These are phyloP conservation scores for Alternaria infectoria DNA, from an alignment of 2,329 filamentous ascomycete genomes.

Conservation along the genomic window DNA sequence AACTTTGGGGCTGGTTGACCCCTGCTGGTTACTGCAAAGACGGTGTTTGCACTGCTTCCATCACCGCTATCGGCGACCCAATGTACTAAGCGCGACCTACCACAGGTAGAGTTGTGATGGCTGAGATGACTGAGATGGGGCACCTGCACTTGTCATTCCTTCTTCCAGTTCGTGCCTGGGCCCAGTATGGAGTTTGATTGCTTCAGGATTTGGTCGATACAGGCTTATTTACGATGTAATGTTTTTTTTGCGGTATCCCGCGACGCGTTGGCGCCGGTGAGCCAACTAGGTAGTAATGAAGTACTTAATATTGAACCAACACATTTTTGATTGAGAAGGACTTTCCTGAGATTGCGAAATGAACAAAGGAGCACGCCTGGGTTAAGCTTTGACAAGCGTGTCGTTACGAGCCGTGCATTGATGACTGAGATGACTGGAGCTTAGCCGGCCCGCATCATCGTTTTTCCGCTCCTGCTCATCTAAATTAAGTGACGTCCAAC, in stretches of 20 bases:
- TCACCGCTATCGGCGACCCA: slow-evolving; percentile 4
- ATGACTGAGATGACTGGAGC: neutral
- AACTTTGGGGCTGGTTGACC: slow-evolving; percentile 10
- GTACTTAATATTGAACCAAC: neutral
- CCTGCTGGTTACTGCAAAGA: slow-evolving; percentile 7
- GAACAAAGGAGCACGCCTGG: neutral
- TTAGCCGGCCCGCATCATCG: neutral
- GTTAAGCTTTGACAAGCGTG: slow-evolving; percentile 1
- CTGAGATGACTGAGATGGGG: neutral
- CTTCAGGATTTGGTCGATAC: neutral
- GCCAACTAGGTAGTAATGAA: neutral
- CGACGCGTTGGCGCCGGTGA: neutral
- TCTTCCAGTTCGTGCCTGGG: neutral
- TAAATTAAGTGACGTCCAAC: slow-evolving; percentile 4
- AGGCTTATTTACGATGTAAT: neutral
- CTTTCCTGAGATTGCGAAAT: neutral
- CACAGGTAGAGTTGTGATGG: neutral
- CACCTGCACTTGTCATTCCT: neutral
- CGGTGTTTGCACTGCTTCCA: slow-evolving; percentile 7
- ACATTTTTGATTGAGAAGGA: neutral
- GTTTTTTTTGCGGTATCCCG: neutral
- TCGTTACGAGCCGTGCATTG: neutral
- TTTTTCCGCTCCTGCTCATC: neutral
- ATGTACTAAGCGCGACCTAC: slow-evolving; percentile 4
- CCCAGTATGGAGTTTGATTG: neutral